These are phyloP conservation scores for Cyberlindnera galapagoensis DNA, from an alignment of 805 yeast genomes.

Conservation along the genomic window DNA sequence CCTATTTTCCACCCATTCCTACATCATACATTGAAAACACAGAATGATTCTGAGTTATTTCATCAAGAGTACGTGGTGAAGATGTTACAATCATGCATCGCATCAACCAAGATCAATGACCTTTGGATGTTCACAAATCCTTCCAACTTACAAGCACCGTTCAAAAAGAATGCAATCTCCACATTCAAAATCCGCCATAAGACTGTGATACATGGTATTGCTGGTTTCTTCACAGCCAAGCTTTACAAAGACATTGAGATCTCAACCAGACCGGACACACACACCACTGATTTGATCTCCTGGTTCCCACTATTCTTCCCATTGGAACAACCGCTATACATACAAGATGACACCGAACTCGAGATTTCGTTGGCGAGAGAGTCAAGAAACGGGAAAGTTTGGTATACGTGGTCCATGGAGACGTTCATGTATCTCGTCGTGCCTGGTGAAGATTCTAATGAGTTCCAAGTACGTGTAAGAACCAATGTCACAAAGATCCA, in stretches of 20 bases:
- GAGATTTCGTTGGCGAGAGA: slow-evolving; percentile 47
- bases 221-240: slow-evolving; percentile 68
- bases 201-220: slow-evolving; percentile 62
- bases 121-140: slow-evolving; percentile 65
- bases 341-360: slow-evolving; percentile 49
- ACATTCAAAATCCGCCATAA: slow-evolving; percentile 40
- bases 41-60: slow-evolving; percentile 28
- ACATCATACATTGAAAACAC: slow-evolving; percentile 28
- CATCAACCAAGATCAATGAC: slow-evolving; percentile 41
- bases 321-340: slow-evolving; percentile 42
- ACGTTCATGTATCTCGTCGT: slow-evolving; percentile 38
- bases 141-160: slow-evolving; percentile 48
- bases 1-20: slow-evolving; percentile 61
- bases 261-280: slow-evolving; percentile 41
- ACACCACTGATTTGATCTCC: slow-evolving; percentile 42
- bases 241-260: slow-evolving; percentile 54
- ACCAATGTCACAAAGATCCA: slow-evolving; percentile 35
- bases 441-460: slow-evolving; percentile 18
- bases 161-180: slow-evolving; percentile 23
- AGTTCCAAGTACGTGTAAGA: slow-evolving; percentile 29
- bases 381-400: slow-evolving; percentile 34
- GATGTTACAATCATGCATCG: slow-evolving; percentile 33
- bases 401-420: slow-evolving; percentile 68
- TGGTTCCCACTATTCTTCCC: slow-evolving; percentile 73
- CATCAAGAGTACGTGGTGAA: slow-evolving; percentile 43